Percentiles rank a stretch among this genome's conserved stretches.
phyloP scores from a whole-genome alignment of 2,329 filamentous ascomycete genomes.

The Claviceps monticola region DNA sequence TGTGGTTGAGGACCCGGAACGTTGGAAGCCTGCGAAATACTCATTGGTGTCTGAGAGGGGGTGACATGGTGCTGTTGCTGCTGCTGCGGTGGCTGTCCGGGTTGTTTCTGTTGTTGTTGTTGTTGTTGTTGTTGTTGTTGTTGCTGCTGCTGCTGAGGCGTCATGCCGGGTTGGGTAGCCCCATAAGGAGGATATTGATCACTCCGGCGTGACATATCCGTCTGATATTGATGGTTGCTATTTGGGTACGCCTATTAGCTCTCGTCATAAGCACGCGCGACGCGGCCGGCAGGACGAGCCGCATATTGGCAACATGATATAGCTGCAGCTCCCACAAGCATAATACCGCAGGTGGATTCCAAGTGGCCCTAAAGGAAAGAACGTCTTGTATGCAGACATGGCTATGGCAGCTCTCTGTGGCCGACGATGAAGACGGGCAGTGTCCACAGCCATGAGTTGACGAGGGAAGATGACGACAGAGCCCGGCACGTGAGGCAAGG shows the following conservation, averaged over 20 bases:
- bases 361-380: not conserved
- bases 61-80: slow-evolving; percentile 24
- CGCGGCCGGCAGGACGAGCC: not conserved
- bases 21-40: slow-evolving; percentile 27
- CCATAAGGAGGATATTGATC: slow-evolving; percentile 28
- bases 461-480: not conserved
- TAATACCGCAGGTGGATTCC: not conserved
- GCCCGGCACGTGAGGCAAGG: not conserved
- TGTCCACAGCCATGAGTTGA: not conserved
- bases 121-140: slow-evolving; percentile 22
- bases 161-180: slow-evolving; percentile 25
- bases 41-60: slow-evolving; percentile 29
- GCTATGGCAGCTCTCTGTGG: not conserved
- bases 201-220: slow-evolving; percentile 34
- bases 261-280: not conserved
- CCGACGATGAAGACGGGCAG: not conserved
- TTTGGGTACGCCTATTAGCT: slow-evolving; percentile 16
- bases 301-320: not conserved
- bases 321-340: not conserved
- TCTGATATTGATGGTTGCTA: slow-evolving; percentile 35
- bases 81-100: slow-evolving; percentile 9
- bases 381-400: not conserved
- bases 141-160: slow-evolving; percentile 19
- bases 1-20: slow-evolving; percentile 18
- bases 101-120: slow-evolving; percentile 19